Evolutionary conservation across 208 protist species (phyloP).

Genomic region (Novymonas esmeraldas): DNA sequence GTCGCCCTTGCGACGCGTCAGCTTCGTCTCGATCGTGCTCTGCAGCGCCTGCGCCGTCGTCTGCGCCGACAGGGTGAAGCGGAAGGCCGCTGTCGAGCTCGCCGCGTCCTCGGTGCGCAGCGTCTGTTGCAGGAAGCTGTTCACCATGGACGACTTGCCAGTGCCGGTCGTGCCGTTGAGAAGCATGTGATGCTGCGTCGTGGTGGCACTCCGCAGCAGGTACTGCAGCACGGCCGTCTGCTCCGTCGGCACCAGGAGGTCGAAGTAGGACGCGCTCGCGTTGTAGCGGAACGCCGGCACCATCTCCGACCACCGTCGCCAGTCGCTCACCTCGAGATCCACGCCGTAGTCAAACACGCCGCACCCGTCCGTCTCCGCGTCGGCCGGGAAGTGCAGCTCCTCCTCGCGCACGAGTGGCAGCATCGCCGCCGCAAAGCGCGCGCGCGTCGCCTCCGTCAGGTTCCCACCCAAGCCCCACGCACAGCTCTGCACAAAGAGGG

Average conservation of each 20-base stretch:
- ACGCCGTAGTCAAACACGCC: constrained; percentile 94
- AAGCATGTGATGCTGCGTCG: constrained; percentile 72
- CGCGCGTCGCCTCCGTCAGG: constrained; percentile 82
- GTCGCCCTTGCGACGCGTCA: constrained; percentile 89
- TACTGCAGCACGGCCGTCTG: constrained; percentile 90
- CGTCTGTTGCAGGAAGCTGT: constrained; percentile 73
- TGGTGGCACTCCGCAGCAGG: constrained; percentile 67
- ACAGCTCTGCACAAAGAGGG: constrained; percentile 93
- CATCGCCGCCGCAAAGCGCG: constrained; percentile 78
- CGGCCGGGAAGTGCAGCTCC: constrained; percentile 59
- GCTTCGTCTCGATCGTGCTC: constrained; percentile 93
- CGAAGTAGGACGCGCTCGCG: constrained; percentile 87
- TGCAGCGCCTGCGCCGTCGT: constrained; percentile 91
- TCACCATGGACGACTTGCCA: constrained; percentile 93
- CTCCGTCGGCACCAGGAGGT: constrained; percentile 95
- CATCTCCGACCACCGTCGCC: constrained; percentile 80
- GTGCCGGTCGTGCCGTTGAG: constrained; percentile 94
- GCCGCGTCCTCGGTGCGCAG: constrained; percentile 73
- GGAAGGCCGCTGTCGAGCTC: constrained; percentile 76
- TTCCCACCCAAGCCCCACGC: constrained; percentile 96
- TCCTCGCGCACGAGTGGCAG: constrained; percentile 65
- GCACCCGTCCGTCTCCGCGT: constrained; percentile 42
- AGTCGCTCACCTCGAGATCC: constrained; percentile 67
- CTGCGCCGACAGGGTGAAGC: constrained; percentile 92
- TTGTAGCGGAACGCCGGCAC: constrained; percentile 93